A percentile compares a stretch with the other conserved stretches of the same genome.
These are phyloP conservation scores for Lanmaoa rubissima DNA, from an alignment of 768 basidiomycete genomes.

Conservation along the genomic window DNA sequence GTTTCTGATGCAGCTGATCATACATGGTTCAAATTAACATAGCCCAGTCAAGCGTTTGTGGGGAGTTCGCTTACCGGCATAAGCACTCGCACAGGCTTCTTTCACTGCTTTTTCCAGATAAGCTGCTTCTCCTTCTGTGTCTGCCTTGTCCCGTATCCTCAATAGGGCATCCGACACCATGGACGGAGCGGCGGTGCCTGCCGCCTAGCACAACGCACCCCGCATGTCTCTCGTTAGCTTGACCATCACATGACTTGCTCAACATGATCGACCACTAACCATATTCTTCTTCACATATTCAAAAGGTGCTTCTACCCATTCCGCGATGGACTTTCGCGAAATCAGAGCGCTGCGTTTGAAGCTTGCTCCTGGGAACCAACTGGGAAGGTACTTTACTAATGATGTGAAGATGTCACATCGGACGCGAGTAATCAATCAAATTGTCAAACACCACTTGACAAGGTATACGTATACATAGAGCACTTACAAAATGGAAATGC, in stretches of 20 bases:
- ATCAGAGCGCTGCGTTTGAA: slow-evolving; percentile 20
- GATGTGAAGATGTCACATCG: not conserved
- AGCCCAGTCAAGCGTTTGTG: slow-evolving; percentile 1
- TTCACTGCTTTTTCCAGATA: slow-evolving; percentile 22
- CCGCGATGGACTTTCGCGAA: slow-evolving; percentile 1
- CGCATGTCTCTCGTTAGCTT: not conserved
- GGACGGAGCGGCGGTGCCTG: slow-evolving; percentile 20
- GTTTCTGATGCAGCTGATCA: slow-evolving; percentile 22
- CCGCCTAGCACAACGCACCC: slow-evolving; percentile 7
- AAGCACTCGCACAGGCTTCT: slow-evolving; percentile 24
- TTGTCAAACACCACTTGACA: not conserved
- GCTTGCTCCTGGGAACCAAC: slow-evolving; percentile 24
- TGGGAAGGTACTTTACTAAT: slow-evolving; percentile 20
- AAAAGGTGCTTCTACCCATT: slow-evolving; percentile 23
- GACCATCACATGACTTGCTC: not conserved
- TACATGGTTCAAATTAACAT: slow-evolving; percentile 4
- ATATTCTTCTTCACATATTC: slow-evolving; percentile 22
- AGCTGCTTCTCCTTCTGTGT: slow-evolving; percentile 4
- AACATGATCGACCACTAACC: slow-evolving; percentile 10
- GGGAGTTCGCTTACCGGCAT: slow-evolving; percentile 8
- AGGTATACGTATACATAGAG: not conserved
- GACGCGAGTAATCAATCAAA: not conserved
- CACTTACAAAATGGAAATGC: slow-evolving; percentile 21
- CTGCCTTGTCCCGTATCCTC: slow-evolving; percentile 8
- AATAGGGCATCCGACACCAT: slow-evolving; percentile 25